phyloP scores from a whole-genome alignment of 2,329 filamentous ascomycete species.

The Passalora sequoiae region DNA sequence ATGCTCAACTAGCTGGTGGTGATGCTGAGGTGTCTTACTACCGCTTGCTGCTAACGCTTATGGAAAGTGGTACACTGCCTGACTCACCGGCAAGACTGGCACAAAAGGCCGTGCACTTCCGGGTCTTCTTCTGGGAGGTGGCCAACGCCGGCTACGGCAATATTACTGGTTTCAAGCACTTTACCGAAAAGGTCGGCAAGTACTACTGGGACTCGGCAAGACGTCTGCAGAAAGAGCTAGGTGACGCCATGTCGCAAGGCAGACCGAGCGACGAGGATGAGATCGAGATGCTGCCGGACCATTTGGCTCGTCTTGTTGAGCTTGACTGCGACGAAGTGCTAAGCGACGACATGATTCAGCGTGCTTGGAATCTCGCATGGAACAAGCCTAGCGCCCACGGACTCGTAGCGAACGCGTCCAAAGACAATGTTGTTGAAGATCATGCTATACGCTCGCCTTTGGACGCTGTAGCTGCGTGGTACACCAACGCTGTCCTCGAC shows the following conservation, averaged over 20 bases:
- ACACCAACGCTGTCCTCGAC: constrained; percentile 69
- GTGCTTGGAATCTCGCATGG: constrained; percentile 85
- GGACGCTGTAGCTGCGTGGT: constrained; percentile 89
- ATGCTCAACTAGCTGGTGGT: constrained; percentile 86
- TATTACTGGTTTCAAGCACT: constrained; percentile 59
- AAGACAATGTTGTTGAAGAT: constrained; percentile 81
- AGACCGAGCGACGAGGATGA: constrained; percentile 39
- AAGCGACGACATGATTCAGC: constrained; percentile 69
- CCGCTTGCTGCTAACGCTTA: constrained; percentile 75
- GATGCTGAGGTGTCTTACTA: constrained; percentile 86
- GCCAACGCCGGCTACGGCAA: constrained; percentile 61
- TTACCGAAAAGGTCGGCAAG: constrained; percentile 68
- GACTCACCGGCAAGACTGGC: constrained; percentile 78
- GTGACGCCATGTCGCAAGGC: constrained; percentile 25
- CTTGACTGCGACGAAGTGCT: constrained; percentile 79
- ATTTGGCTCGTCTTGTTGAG: constrained; percentile 70
- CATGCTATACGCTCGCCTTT: constrained; percentile 78
- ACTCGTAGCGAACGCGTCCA: constrained; percentile 61
- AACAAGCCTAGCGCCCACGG: constrained; percentile 70
- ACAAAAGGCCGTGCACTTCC: constrained; percentile 86
- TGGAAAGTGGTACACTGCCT: constrained; percentile 81
- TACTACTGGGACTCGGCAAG: constrained; percentile 78
- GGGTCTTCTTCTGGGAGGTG: constrained; percentile 78
- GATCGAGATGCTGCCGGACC: constrained; percentile 66
- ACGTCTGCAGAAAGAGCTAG: constrained; percentile 49